These are phyloP conservation scores for Helichrysum umbraculigerum DNA, from an alignment of 129 eudicot genomes.

Conservation along the genomic window DNA sequence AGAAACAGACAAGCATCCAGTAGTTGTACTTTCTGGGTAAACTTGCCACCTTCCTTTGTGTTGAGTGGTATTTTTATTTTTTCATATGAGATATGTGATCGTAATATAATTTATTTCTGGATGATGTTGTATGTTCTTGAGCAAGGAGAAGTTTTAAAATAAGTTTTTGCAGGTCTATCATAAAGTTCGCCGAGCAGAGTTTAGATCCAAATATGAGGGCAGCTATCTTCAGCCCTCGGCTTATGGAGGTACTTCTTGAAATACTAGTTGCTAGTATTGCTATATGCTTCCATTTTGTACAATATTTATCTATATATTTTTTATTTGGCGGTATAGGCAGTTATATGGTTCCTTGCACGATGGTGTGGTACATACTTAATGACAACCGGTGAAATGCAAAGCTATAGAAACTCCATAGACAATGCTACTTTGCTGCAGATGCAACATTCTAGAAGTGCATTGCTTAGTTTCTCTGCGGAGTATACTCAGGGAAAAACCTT, in stretches of 20 bases:
- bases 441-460: conserved; percentile 43
- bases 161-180: conserved; percentile 60
- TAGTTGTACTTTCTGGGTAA: conserved; percentile 78
- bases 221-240: conserved; percentile 91
- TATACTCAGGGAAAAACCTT: conserved; percentile 67
- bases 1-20: conserved; percentile 88
- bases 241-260: conserved; percentile 74
- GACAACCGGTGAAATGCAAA: conserved; percentile 55
- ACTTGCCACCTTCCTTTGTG: conserved; percentile 18
- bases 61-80: conserved; percentile 5
- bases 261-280: conserved; percentile 24
- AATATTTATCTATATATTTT: conserved; percentile 17
- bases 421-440: conserved; percentile 32
- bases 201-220: conserved; percentile 82
- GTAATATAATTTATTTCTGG: conserved; percentile 6
- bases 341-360: conserved; percentile 91
- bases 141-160: neutral
- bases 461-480: conserved; percentile 68
- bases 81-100: conserved; percentile 9
- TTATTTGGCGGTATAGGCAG: conserved; percentile 51
- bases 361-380: conserved; percentile 85
- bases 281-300: conserved; percentile 5
- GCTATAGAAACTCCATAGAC: conserved; percentile 30
- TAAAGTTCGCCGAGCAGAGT: conserved; percentile 84
- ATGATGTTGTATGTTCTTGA: neutral